Evolutionary conservation across 495 filamentous ascomycete genomes (phyloP), one percentile per base, ranked within the genome.

Genomic region (Penicillium soppii): DNA sequence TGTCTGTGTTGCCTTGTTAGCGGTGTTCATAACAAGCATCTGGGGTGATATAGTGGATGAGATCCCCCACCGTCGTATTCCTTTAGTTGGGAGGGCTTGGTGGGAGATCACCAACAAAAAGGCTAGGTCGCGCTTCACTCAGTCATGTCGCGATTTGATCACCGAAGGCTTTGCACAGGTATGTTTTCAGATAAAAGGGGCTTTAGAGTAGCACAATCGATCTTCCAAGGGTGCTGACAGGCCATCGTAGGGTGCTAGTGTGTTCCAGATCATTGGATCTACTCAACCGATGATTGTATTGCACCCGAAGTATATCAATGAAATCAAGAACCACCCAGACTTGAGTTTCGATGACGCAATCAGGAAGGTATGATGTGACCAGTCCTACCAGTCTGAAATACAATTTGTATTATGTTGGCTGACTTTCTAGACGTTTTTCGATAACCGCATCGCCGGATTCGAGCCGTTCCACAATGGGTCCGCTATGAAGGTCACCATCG

Each of bases 291-390:
- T 72, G 42, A 55, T 81, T 39, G 52, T 81, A 30, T 46, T 81
- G 35, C 73, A 77, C 7, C 76, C 74, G n/a, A 66, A 60, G 38
- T 76, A 70, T 54, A 67, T 77, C 12, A 67, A 79, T 30, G 78
- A 81, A 56, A 53, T 79, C 42, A 78, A 78, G 50, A 77, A 65
- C 48, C 57, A 78, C 29, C 62, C 66, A 5, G 25, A 66, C 29
- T 49, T 70, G 9, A 58, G 68, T 47, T 78, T 80, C 50, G 50
- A 67, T 19, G 66, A 66, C 17, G 69, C 72, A 1, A 67, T 69
- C 40, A 54, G 50, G 26, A 75, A 70, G 53, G 74, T 75, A 64
- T 48, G 58, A n/a, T n/a, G n/a, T n/a, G n/a, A n/a, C n/a, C n/a
- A n/a, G n/a, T n/a, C 22, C 36, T 47, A 15, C 50, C 59, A 29